Conservation (phyloP, 2,329 filamentous ascomycete species). For the Botryosphaeria dothidea region DNA sequence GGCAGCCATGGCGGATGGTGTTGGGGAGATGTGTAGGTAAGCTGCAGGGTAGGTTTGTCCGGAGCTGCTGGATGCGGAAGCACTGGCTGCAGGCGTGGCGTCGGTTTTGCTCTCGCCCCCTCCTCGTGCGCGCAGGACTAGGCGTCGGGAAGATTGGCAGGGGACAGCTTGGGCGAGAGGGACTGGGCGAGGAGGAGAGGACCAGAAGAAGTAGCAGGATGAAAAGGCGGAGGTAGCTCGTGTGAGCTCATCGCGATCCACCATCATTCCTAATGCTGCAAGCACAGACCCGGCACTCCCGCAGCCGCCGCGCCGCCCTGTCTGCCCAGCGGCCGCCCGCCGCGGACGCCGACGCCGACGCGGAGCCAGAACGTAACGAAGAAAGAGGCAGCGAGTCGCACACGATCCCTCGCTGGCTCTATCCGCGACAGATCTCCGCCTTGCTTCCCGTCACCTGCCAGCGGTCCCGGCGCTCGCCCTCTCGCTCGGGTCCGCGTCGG, state of each 20-base stretch:
- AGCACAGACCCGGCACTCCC: conserved; percentile 19
- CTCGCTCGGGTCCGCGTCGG: conserved; percentile 12
- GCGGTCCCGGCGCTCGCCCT: not conserved
- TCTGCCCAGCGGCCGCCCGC: not conserved
- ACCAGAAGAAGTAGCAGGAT: not conserved
- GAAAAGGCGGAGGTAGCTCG: conserved; percentile 9
- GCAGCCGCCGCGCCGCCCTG: conserved; percentile 9
- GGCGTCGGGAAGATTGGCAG: not conserved
- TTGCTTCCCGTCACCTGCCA: conserved; percentile 5
- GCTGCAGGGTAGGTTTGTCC: not conserved
- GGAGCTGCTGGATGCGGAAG: conserved; percentile 16
- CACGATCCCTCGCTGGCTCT: conserved; percentile 12
- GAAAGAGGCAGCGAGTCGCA: not conserved
- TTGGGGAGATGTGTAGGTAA: not conserved
- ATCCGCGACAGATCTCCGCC: conserved; percentile 14
- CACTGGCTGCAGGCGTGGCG: not conserved
- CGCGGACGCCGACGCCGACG: not conserved
- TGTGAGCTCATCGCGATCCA: conserved; percentile 13
- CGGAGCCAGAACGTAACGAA: not conserved
- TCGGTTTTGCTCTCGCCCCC: conserved; percentile 1
- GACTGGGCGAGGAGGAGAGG: not conserved
- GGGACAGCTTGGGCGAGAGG: not conserved
- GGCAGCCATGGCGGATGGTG: conserved; percentile 6
- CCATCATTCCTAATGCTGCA: conserved; percentile 15
- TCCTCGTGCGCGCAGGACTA: not conserved